Conservation (phyloP, 306 rosid genomes). For the Biancaea sappan region DNA sequence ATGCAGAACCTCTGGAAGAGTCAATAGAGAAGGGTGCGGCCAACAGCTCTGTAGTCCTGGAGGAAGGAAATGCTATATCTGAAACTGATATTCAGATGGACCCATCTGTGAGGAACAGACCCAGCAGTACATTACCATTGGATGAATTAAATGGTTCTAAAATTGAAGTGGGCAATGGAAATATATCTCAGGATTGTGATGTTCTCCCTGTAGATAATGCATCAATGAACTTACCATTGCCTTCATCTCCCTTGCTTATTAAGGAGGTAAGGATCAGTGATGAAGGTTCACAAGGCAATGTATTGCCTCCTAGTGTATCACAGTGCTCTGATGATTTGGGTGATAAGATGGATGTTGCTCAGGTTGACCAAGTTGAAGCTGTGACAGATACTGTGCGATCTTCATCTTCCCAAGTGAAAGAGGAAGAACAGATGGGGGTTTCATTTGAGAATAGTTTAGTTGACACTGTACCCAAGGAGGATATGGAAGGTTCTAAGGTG, state of each 20-base stretch:
- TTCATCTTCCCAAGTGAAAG: slow-evolving; percentile 29
- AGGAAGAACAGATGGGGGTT: slow-evolving; percentile 28
- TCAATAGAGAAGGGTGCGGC: slow-evolving; percentile 24
- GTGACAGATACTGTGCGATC: slow-evolving; percentile 16
- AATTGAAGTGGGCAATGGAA: neutral
- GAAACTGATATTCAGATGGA: slow-evolving; percentile 35
- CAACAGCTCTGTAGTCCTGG: slow-evolving; percentile 26
- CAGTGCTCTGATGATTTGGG: neutral
- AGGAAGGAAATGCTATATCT: slow-evolving; percentile 32
- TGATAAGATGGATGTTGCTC: slow-evolving; percentile 32
- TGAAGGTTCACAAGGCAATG: slow-evolving; percentile 23
- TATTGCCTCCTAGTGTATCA: neutral
- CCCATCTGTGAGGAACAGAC: slow-evolving; percentile 15
- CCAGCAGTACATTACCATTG: slow-evolving; percentile 13
- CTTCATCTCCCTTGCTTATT: slow-evolving; percentile 13
- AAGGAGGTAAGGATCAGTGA: slow-evolving; percentile 25
- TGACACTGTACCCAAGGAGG: slow-evolving; percentile 19
- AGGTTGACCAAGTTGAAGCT: slow-evolving; percentile 17
- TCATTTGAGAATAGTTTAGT: slow-evolving; percentile 27
- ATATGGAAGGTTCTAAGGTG: slow-evolving; percentile 20
- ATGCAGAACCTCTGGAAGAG: slow-evolving; percentile 31
- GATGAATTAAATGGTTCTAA: slow-evolving; percentile 24
- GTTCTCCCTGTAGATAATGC: slow-evolving; percentile 23
- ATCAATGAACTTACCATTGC: slow-evolving; percentile 19
- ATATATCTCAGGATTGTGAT: slow-evolving; percentile 8